These are phyloP conservation scores for Ascochyta pisi DNA, from an alignment of 2,329 filamentous ascomycete species.

Conservation along the genomic window DNA sequence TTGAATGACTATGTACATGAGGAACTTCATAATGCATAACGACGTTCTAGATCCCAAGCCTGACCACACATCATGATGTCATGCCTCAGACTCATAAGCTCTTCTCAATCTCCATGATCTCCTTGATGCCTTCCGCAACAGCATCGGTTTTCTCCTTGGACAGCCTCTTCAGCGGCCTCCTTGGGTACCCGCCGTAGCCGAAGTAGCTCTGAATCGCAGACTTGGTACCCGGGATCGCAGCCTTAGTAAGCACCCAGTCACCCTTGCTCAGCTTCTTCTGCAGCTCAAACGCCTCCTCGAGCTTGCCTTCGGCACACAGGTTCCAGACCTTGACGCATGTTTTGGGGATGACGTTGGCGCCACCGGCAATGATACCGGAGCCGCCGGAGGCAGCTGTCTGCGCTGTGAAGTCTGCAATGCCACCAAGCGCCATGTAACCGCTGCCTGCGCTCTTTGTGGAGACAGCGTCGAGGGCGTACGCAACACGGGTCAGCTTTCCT, in stretches of 20 bases:
- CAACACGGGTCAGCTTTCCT: constrained; percentile 85
- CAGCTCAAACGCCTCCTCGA: constrained; percentile 74
- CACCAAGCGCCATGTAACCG: constrained; percentile 83
- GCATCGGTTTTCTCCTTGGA: constrained; percentile 61
- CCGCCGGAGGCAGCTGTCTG: constrained; percentile 82
- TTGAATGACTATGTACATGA: constrained; percentile 27
- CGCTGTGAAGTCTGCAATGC: constrained; percentile 85
- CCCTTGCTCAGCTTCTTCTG: constrained; percentile 80
- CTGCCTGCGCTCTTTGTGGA: constrained; percentile 61
- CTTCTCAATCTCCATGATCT: constrained; percentile 71
- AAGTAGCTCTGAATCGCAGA: constrained; percentile 79
- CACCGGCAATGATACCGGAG: constrained; percentile 83
- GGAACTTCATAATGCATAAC: constrained; percentile 23
- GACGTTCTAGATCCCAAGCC: constrained; percentile 1
- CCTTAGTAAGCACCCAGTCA: constrained; percentile 84
- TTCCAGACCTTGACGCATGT: constrained; percentile 80
- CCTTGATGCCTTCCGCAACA: constrained; percentile 53
- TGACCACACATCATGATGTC: neutral
- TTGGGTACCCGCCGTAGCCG: constrained; percentile 80
- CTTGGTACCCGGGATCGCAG: constrained; percentile 87
- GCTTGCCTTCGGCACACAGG: constrained; percentile 74
- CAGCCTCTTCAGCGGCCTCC: constrained; percentile 73
- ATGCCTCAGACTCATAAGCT: constrained; percentile 38
- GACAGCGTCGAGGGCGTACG: constrained; percentile 72
- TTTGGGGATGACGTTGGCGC: constrained; percentile 86